phyloP scores from a whole-genome alignment of 2,329 filamentous ascomycete species.

The Aspergillus chevalieri region DNA sequence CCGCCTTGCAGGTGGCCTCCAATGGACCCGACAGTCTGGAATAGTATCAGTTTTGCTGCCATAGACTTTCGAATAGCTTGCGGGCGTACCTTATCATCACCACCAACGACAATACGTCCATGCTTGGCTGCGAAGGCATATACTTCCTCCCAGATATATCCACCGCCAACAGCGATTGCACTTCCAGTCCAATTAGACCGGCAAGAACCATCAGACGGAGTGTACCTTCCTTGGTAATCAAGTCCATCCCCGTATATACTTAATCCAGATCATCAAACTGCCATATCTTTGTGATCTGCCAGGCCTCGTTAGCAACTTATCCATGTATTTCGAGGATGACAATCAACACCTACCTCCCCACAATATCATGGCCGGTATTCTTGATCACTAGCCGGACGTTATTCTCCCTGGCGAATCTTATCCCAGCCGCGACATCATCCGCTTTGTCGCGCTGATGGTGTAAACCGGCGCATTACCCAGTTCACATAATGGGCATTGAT shows the following conservation, averaged over 20 bases:
- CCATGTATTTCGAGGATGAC: not conserved
- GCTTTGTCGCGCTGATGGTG: constrained; percentile 28
- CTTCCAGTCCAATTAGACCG: not conserved
- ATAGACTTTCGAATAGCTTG: not conserved
- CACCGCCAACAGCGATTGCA: constrained; percentile 5
- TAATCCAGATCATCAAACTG: not conserved
- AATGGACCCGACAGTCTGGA: constrained; percentile 48
- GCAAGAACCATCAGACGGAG: not conserved
- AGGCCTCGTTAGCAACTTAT: not conserved
- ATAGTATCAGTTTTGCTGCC: not conserved
- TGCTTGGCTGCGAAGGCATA: not conserved
- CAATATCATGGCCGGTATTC: constrained; percentile 37
- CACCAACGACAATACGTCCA: not conserved
- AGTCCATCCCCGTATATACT: not conserved
- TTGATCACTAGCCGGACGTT: constrained; percentile 48
- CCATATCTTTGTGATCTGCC: not conserved
- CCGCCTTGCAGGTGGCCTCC: constrained; percentile 59
- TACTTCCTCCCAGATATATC: constrained; percentile 3
- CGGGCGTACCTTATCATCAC: not conserved
- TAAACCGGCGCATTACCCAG: constrained; percentile 29
- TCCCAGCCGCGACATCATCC: constrained; percentile 21
- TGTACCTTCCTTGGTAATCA: not conserved
- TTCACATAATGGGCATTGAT: constrained; percentile 23
- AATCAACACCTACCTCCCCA: not conserved
- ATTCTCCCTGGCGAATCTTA: constrained; percentile 42